Percentiles rank a stretch among this genome's conserved stretches.
phyloP scores from a whole-genome alignment of 768 basidiomycete genomes.

The Filobasidium floriforme region DNA sequence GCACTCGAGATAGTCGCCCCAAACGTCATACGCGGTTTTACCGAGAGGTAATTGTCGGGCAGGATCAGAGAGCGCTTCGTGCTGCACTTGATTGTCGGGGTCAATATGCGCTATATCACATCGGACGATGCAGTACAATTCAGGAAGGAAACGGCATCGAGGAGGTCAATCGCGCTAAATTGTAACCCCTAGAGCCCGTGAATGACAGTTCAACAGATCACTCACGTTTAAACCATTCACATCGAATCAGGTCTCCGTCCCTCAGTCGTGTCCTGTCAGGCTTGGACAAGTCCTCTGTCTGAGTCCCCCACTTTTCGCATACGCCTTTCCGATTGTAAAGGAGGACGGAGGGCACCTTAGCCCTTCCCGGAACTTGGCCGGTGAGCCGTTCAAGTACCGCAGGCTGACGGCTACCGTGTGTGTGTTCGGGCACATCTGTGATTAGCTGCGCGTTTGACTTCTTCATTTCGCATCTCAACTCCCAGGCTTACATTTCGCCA shows the following conservation, averaged over 20 bases:
- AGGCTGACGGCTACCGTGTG: background rate
- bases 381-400: background rate
- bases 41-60: background rate
- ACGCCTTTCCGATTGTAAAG: background rate
- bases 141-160: no score
- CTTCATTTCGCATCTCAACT: no score
- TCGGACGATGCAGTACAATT: no score
- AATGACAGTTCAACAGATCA: no score
- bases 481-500: background rate
- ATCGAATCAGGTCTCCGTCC: background rate
- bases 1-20: background rate
- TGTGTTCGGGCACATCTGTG: no score
- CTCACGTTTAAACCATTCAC: slow-evolving; percentile 7
- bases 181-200: no score
- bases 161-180: no score
- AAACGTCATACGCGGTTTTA: background rate
- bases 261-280: background rate
- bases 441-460: no score
- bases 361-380: background rate
- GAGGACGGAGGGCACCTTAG: background rate
- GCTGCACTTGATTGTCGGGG: background rate
- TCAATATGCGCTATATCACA: background rate
- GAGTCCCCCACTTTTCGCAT: no score
- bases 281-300: background rate
- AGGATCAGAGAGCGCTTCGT: background rate